Conservation (phyloP, 2,329 filamentous ascomycete species). For the Paracoccidioides lutzii region DNA sequence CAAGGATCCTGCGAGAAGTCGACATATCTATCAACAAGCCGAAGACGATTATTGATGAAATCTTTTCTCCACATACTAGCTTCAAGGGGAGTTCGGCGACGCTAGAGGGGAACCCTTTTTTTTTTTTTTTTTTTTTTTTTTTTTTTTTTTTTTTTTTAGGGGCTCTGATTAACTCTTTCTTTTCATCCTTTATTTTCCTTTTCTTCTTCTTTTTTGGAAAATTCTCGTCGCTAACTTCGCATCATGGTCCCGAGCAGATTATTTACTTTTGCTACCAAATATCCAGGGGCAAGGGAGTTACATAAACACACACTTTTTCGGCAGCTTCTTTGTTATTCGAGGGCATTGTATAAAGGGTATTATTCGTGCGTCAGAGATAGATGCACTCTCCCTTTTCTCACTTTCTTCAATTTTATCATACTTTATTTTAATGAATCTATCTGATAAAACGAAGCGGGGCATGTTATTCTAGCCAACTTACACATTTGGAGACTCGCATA, state of each 20-base stretch:
- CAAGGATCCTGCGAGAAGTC: slow-evolving; percentile 69
- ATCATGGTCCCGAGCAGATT: slow-evolving; percentile 1
- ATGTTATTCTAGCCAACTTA: background rate
- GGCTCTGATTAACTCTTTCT: too few species aligned
- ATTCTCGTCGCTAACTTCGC: slow-evolving; percentile 3
- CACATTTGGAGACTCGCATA: background rate
- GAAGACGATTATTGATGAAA: slow-evolving; percentile 45
- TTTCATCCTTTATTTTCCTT: background rate
- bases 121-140: background rate
- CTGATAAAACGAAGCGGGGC: background rate
- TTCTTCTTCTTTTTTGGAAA: background rate
- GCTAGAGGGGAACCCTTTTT: background rate
- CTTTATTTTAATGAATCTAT: background rate
- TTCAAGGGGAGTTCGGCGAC: background rate
- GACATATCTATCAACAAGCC: slow-evolving; percentile 71
- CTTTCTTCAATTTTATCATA: background rate
- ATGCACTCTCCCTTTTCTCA: background rate
- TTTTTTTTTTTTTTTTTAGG: background rate
- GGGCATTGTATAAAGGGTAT: background rate
- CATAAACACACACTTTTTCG: background rate
- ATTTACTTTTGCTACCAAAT: background rate
- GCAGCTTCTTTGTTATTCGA: background rate
- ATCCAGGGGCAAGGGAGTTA: background rate
- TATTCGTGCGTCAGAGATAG: background rate
- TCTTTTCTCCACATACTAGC: background rate